These are phyloP conservation scores for Fraxinus velutina DNA, from an alignment of 305 asterid species.

Conservation along the genomic window DNA sequence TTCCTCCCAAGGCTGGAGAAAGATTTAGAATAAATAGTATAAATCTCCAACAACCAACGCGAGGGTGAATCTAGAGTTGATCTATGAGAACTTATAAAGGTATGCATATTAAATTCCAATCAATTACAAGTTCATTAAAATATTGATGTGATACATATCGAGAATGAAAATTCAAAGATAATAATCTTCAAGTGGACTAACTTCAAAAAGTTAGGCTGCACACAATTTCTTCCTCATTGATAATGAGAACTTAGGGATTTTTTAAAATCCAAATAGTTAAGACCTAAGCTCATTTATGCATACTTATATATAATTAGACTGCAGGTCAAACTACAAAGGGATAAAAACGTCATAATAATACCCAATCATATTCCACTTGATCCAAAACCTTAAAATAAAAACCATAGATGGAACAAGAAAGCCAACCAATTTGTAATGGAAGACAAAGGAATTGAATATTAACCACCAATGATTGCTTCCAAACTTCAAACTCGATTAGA, in stretches of 20 bases:
- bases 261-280: neutral
- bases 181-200: neutral
- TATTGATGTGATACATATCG: neutral
- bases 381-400: neutral
- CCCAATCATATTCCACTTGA: neutral
- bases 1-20: conserved; percentile 42
- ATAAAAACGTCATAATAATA: neutral
- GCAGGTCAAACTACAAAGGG: neutral
- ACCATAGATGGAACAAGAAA: neutral
- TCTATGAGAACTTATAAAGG: neutral
- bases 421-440: neutral
- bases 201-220: neutral
- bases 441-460: neutral
- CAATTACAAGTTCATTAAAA: neutral
- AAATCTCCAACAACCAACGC: neutral
- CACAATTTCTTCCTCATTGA: neutral
- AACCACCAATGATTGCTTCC: neutral
- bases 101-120: neutral
- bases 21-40: neutral
- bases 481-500: neutral
- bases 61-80: neutral
- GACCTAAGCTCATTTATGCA: neutral
- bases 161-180: neutral
- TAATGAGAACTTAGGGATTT: neutral
- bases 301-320: neutral